Base-by-base conservation (phyloP, 2,329 filamentous ascomycete genomes). In the Hirsutella thompsonii region DNA sequence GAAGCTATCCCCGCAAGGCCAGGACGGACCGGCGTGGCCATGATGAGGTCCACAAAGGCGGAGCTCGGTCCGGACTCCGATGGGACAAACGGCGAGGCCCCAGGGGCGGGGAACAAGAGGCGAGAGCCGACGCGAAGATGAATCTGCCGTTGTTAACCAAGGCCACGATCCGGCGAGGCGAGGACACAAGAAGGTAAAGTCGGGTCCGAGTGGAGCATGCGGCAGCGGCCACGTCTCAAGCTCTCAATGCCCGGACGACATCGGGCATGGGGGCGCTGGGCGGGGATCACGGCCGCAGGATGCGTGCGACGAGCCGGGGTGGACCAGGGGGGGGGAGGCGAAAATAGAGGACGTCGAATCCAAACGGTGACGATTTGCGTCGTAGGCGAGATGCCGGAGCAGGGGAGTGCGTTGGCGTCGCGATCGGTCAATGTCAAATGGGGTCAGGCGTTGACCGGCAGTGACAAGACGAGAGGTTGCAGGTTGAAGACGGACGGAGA, bases 231-330 rank as follows among this genome's bases (percentile, higher is more conserved):
- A 29, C 33, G 20, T 36, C 34, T 41, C 39, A 16, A 36, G 40
- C 40, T 47, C 38, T 55, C 47, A 52, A 37, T 43, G 37, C 38
- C 37, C 23, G 41, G 30, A 37, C 21, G 32, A 44, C 52, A 55
- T 55, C 20, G 40, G 40, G 26, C 36, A 29, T 13, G 30, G 30
- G 30, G 13, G 35, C 19, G 16, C 28, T 10, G 20, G 40, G 30
- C 34, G 16, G 11, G 33, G 43, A 39, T 40, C 30, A 42, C 42
- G 19, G 41, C 28, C 20, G 23, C 13, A 21, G 36, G 18, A 16
- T 26, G 44, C 39, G n/a, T 21, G 33, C 23, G 18, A 20, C 10
- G 32, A 8, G 26, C 18, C 38, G 20, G 28, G 5, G 23, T 13
- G 14, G 16, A 33, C 21, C 14, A 14, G 21, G 19, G 8, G 26